Percentiles rank a stretch among this genome's conserved stretches.
Conservation (phyloP, 371 early-diverging fungal species). For the Phascolomyces articulosus region DNA sequence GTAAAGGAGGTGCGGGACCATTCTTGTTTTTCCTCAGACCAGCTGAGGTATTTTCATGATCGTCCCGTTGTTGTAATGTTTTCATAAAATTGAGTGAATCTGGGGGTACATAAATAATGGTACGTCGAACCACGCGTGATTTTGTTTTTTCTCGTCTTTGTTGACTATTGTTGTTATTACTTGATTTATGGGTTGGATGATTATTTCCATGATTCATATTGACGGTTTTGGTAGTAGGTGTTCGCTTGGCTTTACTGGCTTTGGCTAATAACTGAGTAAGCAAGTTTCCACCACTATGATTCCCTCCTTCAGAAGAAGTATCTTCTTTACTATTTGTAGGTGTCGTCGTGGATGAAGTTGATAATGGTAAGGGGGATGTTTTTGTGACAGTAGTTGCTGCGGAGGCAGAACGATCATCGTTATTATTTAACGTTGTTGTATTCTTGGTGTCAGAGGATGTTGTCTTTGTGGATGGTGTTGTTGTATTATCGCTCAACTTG, state of each 20-base stretch:
- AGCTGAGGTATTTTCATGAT: neutral
- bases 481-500: neutral
- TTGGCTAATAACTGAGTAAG: conserved; percentile 24
- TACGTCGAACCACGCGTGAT: conserved; percentile 40
- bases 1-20: conserved; percentile 2
- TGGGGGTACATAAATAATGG: conserved; percentile 53
- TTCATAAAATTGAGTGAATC: conserved; percentile 40
- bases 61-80: conserved; percentile 4
- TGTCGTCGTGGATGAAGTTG: no score
- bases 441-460: neutral
- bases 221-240: conserved; percentile 15
- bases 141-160: conserved; percentile 16
- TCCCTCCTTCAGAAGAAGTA: neutral
- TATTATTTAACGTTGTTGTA: no score
- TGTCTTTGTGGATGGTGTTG: neutral
- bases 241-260: conserved; percentile 13
- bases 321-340: neutral
- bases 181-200: neutral
- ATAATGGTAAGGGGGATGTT: neutral
- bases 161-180: neutral
- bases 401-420: no score
- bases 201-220: conserved; percentile 13
- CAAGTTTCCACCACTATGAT: conserved; percentile 6
- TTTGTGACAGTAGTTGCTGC: neutral
- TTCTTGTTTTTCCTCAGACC: conserved; percentile 2